Evolutionary conservation across 1,284 basidiomycete genomes (phyloP).

Genomic region (Puccinia polysora): DNA sequence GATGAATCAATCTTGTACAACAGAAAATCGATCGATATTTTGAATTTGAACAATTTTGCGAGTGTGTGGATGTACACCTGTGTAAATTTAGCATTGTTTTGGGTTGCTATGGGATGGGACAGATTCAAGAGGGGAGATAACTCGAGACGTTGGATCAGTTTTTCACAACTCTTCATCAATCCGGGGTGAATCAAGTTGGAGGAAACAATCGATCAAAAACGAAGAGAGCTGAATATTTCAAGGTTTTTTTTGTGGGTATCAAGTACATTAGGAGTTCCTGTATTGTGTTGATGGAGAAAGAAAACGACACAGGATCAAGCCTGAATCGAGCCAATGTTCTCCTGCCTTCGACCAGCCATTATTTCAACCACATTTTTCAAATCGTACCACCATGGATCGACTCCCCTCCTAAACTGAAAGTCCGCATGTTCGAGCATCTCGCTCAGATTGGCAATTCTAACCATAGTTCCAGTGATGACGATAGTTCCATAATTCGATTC

Average conservation of each 20-base stretch:
- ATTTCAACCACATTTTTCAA: conserved; percentile 68
- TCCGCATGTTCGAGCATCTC: conserved; percentile 82
- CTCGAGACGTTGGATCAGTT: too few relatives aligned
- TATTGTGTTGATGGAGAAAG: not conserved
- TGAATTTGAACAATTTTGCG: too few relatives aligned
- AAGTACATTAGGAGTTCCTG: too few relatives aligned
- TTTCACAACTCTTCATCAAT: too few relatives aligned
- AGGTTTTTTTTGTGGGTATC: not conserved
- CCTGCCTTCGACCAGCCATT: conserved; percentile 53
- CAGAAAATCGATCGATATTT: too few relatives aligned
- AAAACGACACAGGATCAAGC: not conserved
- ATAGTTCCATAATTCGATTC: conserved; percentile 68
- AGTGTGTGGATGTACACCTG: too few relatives aligned
- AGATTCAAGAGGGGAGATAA: too few relatives aligned
- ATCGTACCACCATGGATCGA: conserved; percentile 72
- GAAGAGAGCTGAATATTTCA: not conserved
- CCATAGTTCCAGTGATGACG: conserved; percentile 74
- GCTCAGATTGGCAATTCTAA: conserved; percentile 75
- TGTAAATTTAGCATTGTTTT: too few relatives aligned
- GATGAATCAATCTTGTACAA: too few relatives aligned
- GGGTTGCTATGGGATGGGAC: too few relatives aligned
- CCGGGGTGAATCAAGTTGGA: not conserved
- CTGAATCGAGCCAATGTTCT: conserved; percentile 4
- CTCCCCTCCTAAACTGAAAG: conserved; percentile 80
- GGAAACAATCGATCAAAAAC: not conserved